Percentiles rank a stretch among this genome's conserved stretches.
Evolutionary conservation across 2,329 filamentous ascomycete species (phyloP).

Genomic region (Fusarium circinatum): DNA sequence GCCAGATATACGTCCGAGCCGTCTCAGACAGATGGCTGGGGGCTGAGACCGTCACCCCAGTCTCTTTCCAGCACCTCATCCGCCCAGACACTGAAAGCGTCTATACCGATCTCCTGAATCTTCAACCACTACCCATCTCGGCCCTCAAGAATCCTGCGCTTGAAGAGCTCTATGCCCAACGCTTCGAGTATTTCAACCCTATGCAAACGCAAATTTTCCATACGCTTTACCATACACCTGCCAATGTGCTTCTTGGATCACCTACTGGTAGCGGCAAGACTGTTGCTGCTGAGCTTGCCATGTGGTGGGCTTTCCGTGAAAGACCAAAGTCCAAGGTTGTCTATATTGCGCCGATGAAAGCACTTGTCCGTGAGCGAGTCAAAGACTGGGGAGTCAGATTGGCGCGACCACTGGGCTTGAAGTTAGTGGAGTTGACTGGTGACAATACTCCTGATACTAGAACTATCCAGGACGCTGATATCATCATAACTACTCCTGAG

Average conservation of each 20-base stretch:
- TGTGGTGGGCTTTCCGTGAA: constrained; percentile 99
- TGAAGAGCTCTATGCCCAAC: constrained; percentile 87
- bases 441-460: constrained; percentile 98
- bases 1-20: constrained; percentile 94
- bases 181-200: constrained; percentile 97
- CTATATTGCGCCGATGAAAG: constrained; percentile 99
- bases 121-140: constrained; percentile 88
- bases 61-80: constrained; percentile 98
- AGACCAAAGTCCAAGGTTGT: constrained; percentile 96
- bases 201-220: constrained; percentile 99
- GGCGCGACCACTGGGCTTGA: constrained; percentile 83
- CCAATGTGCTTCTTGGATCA: constrained; percentile 93
- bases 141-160: constrained; percentile 88
- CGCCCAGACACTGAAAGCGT: constrained; percentile 97
- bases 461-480: constrained; percentile 94
- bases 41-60: constrained; percentile 92
- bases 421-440: constrained; percentile 92
- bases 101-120: constrained; percentile 91
- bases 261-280: constrained; percentile 98
- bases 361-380: constrained; percentile 93
- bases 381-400: constrained; percentile 92
- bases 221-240: constrained; percentile 89
- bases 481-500: constrained; percentile 99
- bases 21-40: constrained; percentile 97
- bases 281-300: constrained; percentile 92